phyloP scores from a whole-genome alignment of 2,329 filamentous ascomycete species.

The Pezicula rhizophila region DNA sequence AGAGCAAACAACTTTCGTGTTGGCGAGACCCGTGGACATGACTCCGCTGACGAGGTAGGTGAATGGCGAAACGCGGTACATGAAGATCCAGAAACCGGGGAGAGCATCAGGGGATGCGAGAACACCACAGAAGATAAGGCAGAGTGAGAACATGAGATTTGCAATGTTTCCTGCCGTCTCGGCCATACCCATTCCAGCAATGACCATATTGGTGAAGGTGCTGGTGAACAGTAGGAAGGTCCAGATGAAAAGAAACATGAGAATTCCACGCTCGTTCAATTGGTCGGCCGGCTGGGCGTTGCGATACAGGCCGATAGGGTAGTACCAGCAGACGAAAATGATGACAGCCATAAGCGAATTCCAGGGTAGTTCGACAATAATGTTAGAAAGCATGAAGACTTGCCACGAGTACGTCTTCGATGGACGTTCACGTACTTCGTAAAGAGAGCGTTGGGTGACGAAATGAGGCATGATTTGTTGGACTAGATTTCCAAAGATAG shows the following conservation, averaged over 20 bases:
- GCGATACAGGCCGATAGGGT: conserved; percentile 64
- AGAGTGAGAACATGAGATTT: conserved; percentile 68
- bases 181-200: conserved; percentile 68
- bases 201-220: conserved; percentile 75
- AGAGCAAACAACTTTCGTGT: conserved; percentile 60
- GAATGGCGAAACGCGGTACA: conserved; percentile 78
- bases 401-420: conserved; percentile 75
- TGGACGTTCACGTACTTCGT: conserved; percentile 65
- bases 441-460: conserved; percentile 45
- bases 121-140: conserved; percentile 72
- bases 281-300: conserved; percentile 60
- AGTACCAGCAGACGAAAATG: conserved; percentile 80
- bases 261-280: conserved; percentile 61
- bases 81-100: conserved; percentile 77
- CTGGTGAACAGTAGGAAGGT: conserved; percentile 74
- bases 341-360: conserved; percentile 66
- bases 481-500: conserved; percentile 67
- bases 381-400: conserved; percentile 63
- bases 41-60: conserved; percentile 76
- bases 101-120: conserved; percentile 57
- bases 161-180: conserved; percentile 73
- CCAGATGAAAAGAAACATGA: conserved; percentile 74
- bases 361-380: conserved; percentile 82
- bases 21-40: conserved; percentile 63
- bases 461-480: conserved; percentile 74